Conservation (phyloP, 495 filamentous ascomycete genomes). For the Tuber borchii region DNA sequence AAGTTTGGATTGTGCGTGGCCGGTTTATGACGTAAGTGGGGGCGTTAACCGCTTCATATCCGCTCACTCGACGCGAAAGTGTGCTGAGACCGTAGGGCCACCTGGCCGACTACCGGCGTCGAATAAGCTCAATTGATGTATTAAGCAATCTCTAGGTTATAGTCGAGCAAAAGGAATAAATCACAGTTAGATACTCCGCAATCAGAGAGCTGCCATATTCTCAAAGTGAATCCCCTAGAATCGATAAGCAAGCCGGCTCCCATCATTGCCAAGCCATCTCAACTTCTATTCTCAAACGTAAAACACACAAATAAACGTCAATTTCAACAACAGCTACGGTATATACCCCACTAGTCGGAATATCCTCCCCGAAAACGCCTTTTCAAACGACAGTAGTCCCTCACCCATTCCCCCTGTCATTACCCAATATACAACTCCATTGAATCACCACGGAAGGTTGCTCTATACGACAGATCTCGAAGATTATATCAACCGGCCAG, state of each 20-base stretch:
- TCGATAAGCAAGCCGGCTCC: neutral
- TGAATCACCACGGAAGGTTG: too few relatives aligned
- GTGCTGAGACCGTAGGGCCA: too few relatives aligned
- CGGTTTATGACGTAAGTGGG: constrained; percentile 18
- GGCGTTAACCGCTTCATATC: constrained; percentile 24
- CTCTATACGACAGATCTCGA: neutral
- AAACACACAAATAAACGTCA: neutral
- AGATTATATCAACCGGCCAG: neutral
- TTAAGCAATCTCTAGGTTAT: neutral
- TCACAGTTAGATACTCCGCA: neutral
- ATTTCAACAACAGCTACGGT: neutral
- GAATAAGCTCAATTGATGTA: neutral
- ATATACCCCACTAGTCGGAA: neutral
- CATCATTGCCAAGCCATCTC: neutral
- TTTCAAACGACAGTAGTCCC: neutral
- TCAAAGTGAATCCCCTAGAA: neutral
- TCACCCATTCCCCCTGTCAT: too few relatives aligned
- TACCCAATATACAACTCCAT: too few relatives aligned
- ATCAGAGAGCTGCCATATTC: neutral
- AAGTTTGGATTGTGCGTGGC: neutral
- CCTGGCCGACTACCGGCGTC: neutral
- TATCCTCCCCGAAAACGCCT: neutral
- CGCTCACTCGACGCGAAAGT: constrained; percentile 25
- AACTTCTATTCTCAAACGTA: neutral
- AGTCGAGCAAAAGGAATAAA: neutral